phyloP scores from a whole-genome alignment of 2,329 filamentous ascomycete genomes.

The Coniochaeta hoffmannii region DNA sequence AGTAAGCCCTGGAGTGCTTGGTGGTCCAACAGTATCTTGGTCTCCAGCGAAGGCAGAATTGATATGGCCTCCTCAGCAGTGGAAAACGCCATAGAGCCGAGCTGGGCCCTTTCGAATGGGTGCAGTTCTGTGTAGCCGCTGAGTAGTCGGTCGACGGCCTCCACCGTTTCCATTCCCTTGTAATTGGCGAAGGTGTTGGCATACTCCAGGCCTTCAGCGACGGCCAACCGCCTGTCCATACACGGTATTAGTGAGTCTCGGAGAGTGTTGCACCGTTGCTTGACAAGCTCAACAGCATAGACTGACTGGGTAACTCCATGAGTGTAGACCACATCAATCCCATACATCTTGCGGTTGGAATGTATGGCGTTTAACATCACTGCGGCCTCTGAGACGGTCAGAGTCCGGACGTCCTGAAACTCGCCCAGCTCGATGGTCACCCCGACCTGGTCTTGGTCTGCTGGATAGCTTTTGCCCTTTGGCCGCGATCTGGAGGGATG shows the following conservation, averaged over 20 bases:
- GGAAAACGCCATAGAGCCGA: not conserved
- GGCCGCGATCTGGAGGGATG: not conserved
- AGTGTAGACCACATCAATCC: not conserved
- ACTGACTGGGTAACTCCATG: not conserved
- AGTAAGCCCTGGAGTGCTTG: not conserved
- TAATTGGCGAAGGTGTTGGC: not conserved
- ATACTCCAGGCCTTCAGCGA: not conserved
- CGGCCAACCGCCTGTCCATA: not conserved
- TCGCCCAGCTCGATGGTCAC: not conserved
- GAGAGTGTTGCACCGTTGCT: too few relatives aligned
- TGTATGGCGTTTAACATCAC: not conserved
- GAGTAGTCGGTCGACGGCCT: not conserved
- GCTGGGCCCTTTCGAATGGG: not conserved
- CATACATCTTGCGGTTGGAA: not conserved
- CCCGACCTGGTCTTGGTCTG: not conserved
- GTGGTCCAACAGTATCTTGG: not conserved
- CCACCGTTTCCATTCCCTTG: not conserved
- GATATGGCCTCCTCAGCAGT: not conserved
- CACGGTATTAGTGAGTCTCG: too few relatives aligned
- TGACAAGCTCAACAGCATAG: too few relatives aligned
- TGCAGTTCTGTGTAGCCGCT: not conserved
- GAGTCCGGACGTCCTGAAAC: not conserved
- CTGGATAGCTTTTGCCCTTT: not conserved
- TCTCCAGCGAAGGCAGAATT: not conserved
- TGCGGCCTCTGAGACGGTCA: not conserved